Evolutionary conservation across 129 eudicot species (phyloP).

Genomic region (Ambrosia artemisiifolia): DNA sequence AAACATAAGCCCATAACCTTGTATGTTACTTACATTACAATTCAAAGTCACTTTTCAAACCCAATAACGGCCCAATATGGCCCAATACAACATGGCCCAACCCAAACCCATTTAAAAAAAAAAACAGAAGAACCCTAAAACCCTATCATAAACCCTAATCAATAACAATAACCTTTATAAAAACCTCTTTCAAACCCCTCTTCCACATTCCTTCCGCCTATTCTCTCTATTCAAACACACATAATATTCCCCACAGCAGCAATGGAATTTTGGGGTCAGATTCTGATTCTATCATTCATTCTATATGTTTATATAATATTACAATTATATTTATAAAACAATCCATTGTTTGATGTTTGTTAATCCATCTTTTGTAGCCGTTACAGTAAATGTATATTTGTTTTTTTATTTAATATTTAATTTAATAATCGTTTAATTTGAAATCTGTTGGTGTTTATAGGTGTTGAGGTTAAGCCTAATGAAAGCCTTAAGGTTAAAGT

Average conservation of each 20-base stretch:
- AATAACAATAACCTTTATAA: constrained; percentile 22
- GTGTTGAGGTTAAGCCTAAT: constrained; percentile 77
- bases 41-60: not conserved
- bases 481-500: constrained; percentile 42
- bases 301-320: too few species aligned
- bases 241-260: not conserved
- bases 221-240: not conserved
- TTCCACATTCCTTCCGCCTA: constrained; percentile 24
- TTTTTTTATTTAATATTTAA: not conserved
- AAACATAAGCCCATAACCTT: too few species aligned
- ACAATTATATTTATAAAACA: too few species aligned
- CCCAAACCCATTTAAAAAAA: constrained; percentile 14
- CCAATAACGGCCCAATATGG: not conserved
- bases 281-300: not conserved
- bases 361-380: too few species aligned
- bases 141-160: constrained; percentile 42
- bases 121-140: not conserved
- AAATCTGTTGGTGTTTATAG: constrained; percentile 17
- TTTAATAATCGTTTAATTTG: not conserved
- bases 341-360: not conserved
- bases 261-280: constrained; percentile 85
- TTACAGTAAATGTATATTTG: too few species aligned
- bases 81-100: not conserved
- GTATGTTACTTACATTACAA: not conserved
- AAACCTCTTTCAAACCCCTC: constrained; percentile 5